phyloP scores from a whole-genome alignment of 1,139 yeast species.

The Nakaseomyces kungkrabaensis region DNA sequence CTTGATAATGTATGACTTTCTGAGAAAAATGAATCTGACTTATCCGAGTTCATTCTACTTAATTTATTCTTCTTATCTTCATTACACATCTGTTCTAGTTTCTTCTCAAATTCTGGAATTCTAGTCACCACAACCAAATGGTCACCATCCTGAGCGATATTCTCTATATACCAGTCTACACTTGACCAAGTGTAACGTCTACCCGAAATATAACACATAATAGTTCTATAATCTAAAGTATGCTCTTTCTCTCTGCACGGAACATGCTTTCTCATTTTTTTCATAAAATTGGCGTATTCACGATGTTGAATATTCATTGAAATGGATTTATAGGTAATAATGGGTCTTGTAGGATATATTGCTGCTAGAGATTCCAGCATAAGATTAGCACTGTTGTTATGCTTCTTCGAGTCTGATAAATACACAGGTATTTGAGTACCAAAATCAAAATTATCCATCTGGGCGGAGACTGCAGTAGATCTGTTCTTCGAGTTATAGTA shows the following conservation, averaged over 20 bases:
- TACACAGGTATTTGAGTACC: conserved; percentile 20
- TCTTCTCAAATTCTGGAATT: conserved; percentile 31
- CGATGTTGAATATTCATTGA: conserved; percentile 38
- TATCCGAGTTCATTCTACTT: conserved; percentile 6
- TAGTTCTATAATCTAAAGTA: conserved; percentile 34
- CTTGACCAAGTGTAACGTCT: conserved; percentile 63
- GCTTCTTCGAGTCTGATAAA: conserved; percentile 8
- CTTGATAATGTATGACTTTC: conserved; percentile 1
- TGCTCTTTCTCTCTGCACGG: conserved; percentile 28
- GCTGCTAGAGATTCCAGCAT: conserved; percentile 18
- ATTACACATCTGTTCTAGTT: conserved; percentile 10
- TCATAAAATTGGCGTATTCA: conserved; percentile 28
- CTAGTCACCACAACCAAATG: conserved; percentile 43
- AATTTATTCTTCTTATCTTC: background rate
- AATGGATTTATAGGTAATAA: conserved; percentile 42
- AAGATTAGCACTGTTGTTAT: conserved; percentile 6
- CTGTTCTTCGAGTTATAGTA: conserved; percentile 35
- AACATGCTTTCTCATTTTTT: conserved; percentile 8
- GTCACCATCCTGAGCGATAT: conserved; percentile 52
- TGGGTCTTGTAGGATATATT: conserved; percentile 44
- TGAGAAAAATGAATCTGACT: conserved; percentile 4
- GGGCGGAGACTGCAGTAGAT: conserved; percentile 14
- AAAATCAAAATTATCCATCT: conserved; percentile 28
- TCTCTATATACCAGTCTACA: conserved; percentile 52
- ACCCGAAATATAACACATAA: conserved; percentile 51